A percentile compares a stretch with the other conserved stretches of the same genome.
Conservation (phyloP, 257 asterid genomes). For the Solanum sejunctum region DNA sequence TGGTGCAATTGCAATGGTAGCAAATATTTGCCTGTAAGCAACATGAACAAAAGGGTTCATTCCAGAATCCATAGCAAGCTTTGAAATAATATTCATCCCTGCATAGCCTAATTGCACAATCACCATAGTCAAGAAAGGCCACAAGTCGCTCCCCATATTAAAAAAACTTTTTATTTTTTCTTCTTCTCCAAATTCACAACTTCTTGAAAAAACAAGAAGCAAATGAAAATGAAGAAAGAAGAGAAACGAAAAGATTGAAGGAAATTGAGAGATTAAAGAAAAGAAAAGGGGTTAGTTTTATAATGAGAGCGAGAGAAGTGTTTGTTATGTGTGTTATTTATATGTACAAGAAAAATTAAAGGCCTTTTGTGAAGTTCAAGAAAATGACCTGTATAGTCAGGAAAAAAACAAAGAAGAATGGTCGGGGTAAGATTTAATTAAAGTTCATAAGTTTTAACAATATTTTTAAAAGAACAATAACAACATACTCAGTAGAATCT, state of each 20-base stretch:
- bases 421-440: no score
- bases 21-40: slow-evolving; percentile 80
- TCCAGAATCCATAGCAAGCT: slow-evolving; percentile 83
- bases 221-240: neutral
- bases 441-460: no score
- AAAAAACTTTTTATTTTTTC: neutral
- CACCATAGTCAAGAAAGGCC: slow-evolving; percentile 55
- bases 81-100: slow-evolving; percentile 76
- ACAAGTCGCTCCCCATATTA: slow-evolving; percentile 23
- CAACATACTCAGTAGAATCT: no score
- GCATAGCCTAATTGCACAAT: slow-evolving; percentile 73
- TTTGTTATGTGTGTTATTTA: neutral
- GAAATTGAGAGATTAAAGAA: neutral
- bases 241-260: neutral
- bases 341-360: neutral
- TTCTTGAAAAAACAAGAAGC: neutral
- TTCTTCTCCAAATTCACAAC: slow-evolving; percentile 2
- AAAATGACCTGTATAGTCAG: slow-evolving; percentile 5
- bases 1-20: slow-evolving; percentile 46
- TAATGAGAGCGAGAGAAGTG: slow-evolving; percentile 1
- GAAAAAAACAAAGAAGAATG: neutral
- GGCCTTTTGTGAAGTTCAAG: slow-evolving; percentile 1
- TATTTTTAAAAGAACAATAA: no score
- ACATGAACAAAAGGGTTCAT: slow-evolving; percentile 90
- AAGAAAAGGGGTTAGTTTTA: neutral